phyloP scores from a whole-genome alignment of 768 basidiomycete species.

The Crepidotus variabilis region DNA sequence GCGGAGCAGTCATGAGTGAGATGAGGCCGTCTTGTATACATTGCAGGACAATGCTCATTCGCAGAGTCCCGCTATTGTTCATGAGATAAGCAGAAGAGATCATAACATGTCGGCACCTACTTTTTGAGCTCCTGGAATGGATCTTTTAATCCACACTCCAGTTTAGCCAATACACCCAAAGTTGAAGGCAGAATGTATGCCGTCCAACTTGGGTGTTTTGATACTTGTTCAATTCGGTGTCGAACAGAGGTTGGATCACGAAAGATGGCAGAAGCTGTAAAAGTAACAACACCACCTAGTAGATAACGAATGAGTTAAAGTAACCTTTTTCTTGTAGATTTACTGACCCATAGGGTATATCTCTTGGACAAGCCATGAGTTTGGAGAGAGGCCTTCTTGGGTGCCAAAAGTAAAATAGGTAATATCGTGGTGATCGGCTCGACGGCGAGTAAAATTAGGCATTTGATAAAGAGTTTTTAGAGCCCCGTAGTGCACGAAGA shows the following conservation, averaged over 20 bases:
- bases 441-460: slow-evolving; percentile 44
- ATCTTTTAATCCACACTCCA: slow-evolving; percentile 33
- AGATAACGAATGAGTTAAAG: background rate
- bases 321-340: background rate
- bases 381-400: slow-evolving; percentile 45
- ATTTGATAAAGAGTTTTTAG: slow-evolving; percentile 45
- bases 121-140: slow-evolving; percentile 36
- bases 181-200: slow-evolving; percentile 65
- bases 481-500: slow-evolving; percentile 68
- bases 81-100: background rate
- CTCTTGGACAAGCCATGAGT: slow-evolving; percentile 59
- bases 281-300: slow-evolving; percentile 70
- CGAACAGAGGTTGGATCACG: slow-evolving; percentile 47
- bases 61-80: slow-evolving; percentile 34
- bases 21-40: slow-evolving; percentile 56
- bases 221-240: slow-evolving; percentile 45
- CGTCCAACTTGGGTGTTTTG: slow-evolving; percentile 63
- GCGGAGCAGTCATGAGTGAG: slow-evolving; percentile 49
- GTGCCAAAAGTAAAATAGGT: slow-evolving; percentile 71
- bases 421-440: slow-evolving; percentile 38
- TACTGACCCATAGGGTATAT: slow-evolving; percentile 65
- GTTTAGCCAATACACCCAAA: slow-evolving; percentile 50
- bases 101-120: slow-evolving; percentile 24
- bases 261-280: slow-evolving; percentile 58
- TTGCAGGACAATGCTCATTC: slow-evolving; percentile 35